Conservation (phyloP, 257 asterid genomes). For the Nyctanthes arbortristis region DNA sequence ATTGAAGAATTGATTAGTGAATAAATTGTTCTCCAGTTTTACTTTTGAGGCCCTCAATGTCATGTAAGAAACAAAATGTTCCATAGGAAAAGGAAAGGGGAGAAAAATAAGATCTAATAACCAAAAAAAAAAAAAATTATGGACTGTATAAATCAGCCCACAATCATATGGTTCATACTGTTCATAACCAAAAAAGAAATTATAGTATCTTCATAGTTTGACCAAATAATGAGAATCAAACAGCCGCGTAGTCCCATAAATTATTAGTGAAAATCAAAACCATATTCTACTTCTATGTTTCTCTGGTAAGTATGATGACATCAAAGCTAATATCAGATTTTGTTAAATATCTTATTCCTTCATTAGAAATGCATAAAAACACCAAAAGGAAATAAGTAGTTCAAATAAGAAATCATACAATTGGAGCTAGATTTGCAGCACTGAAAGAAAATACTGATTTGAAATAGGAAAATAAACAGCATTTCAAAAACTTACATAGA, state of each 20-base stretch:
- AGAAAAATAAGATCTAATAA: background rate
- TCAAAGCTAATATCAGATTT: background rate
- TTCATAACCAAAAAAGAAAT: background rate
- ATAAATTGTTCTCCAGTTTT: background rate
- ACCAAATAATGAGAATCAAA: background rate
- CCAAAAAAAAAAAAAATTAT: background rate
- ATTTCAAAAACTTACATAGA: conserved; percentile 64
- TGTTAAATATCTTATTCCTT: background rate
- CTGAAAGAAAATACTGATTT: background rate
- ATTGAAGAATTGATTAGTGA: background rate
- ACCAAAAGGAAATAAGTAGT: background rate
- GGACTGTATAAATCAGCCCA: background rate
- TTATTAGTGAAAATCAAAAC: background rate
- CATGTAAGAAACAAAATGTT: background rate
- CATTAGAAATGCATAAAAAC: background rate
- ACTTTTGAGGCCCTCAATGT: background rate
- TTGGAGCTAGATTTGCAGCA: background rate
- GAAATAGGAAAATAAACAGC: background rate
- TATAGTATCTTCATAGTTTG: too few species aligned
- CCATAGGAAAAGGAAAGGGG: too few species aligned
- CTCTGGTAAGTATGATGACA: background rate
- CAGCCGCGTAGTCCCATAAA: background rate
- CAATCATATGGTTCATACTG: background rate
- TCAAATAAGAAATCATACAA: background rate
- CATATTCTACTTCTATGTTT: background rate